phyloP scores from a whole-genome alignment of 441 rosid species.

The Populus hybrid region DNA sequence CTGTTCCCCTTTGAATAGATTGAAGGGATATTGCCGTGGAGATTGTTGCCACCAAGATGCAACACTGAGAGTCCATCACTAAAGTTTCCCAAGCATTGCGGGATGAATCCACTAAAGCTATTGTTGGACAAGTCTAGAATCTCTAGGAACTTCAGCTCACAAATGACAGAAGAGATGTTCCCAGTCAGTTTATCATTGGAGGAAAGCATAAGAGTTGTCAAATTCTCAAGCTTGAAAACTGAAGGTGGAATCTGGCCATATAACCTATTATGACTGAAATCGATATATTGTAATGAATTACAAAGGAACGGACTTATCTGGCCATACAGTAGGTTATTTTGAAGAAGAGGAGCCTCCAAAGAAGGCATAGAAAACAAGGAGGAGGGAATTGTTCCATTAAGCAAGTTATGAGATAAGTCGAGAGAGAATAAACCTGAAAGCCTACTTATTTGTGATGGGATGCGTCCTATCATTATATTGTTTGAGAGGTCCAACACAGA shows the following conservation, averaged over 20 bases:
- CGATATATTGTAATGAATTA: neutral
- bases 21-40: slow-evolving; percentile 14
- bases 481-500: no score
- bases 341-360: neutral
- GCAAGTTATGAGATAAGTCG: slow-evolving; percentile 4
- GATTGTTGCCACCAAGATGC: slow-evolving; percentile 13
- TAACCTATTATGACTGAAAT: slow-evolving; percentile 6
- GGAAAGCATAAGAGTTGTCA: slow-evolving; percentile 4
- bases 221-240: neutral
- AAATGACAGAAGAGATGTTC: slow-evolving; percentile 19
- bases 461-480: no score
- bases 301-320: neutral
- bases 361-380: neutral
- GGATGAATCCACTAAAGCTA: slow-evolving; percentile 19
- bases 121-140: slow-evolving; percentile 28
- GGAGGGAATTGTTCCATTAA: neutral
- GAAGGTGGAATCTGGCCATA: slow-evolving; percentile 12
- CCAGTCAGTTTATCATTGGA: slow-evolving; percentile 20
- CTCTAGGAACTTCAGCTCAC: slow-evolving; percentile 13
- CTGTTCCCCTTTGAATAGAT: neutral
- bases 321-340: neutral
- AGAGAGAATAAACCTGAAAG: neutral
- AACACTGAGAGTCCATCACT: neutral
- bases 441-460: no score
- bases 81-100: neutral